phyloP scores from a whole-genome alignment of 2,329 filamentous ascomycete species.

The Epichloe baconii region DNA sequence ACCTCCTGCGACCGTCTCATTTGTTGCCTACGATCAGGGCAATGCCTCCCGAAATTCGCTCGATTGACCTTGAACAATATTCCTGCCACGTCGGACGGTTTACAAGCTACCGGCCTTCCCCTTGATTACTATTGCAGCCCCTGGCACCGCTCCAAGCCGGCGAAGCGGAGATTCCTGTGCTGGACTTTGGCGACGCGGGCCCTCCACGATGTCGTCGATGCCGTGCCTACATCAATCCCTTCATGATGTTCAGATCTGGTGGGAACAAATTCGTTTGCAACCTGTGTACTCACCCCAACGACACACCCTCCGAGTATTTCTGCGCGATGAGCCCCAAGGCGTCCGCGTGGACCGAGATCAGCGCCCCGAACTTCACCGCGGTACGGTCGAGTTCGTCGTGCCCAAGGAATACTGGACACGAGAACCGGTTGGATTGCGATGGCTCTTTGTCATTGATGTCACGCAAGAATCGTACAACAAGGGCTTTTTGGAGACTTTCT shows the following conservation, averaged over 20 bases:
- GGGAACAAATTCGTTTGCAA: constrained; percentile 98
- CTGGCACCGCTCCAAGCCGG: constrained; percentile 72
- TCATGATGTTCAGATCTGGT: constrained; percentile 91
- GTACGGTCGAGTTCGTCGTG: constrained; percentile 91
- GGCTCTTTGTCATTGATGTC: constrained; percentile 87
- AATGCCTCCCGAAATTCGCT: constrained; percentile 93
- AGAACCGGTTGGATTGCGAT: constrained; percentile 75
- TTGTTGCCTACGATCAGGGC: constrained; percentile 89
- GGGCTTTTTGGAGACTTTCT: constrained; percentile 81
- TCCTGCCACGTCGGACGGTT: constrained; percentile 65
- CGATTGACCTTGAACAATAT: constrained; percentile 90
- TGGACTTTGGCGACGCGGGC: constrained; percentile 86
- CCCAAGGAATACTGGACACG: constrained; percentile 99
- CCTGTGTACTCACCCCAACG: constrained; percentile 94
- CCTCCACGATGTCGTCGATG: constrained; percentile 88
- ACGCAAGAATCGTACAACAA: constrained; percentile 84
- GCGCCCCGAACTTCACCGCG: constrained; percentile 76
- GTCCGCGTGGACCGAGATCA: constrained; percentile 78
- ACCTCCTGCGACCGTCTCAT: constrained; percentile 76
- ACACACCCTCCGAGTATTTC: constrained; percentile 86
- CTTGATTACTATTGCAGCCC: constrained; percentile 78
- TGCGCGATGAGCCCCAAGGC: constrained; percentile 75
- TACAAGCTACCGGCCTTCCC: constrained; percentile 69
- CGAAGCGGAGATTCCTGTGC: constrained; percentile 75
- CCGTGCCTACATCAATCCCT: constrained; percentile 94